Evolutionary conservation across 2,329 filamentous ascomycete genomes (phyloP).

Genomic region (Beauveria caledonica): DNA sequence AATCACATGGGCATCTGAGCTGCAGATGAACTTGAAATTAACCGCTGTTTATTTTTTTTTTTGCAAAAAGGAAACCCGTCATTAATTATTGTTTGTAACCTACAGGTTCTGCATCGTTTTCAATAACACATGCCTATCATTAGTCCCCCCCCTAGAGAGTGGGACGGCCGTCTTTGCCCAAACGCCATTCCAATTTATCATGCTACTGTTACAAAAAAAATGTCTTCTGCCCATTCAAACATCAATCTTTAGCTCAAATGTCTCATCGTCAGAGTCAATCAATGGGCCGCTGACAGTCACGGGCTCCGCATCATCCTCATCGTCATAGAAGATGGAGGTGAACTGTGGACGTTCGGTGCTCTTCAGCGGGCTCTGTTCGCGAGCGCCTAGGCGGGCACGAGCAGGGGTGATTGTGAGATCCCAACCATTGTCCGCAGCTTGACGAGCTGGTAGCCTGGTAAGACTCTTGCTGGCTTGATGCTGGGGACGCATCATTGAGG

Average conservation of each 20-base stretch:
- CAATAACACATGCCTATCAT: neutral
- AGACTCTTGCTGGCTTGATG: constrained; percentile 10
- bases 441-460: constrained; percentile 4
- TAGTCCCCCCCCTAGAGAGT: neutral
- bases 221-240: constrained; percentile 14
- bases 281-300: constrained; percentile 17
- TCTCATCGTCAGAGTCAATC: constrained; percentile 33
- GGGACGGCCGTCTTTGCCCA: constrained; percentile 1
- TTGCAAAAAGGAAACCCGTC: neutral
- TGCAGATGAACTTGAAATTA: neutral
- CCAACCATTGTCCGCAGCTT: constrained; percentile 12
- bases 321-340: constrained; percentile 50
- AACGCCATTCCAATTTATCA: constrained; percentile 15
- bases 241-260: constrained; percentile 47
- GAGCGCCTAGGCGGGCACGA: constrained; percentile 18
- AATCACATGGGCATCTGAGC: no score
- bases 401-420: constrained; percentile 42
- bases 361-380: constrained; percentile 15
- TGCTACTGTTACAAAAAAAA: constrained; percentile 13
- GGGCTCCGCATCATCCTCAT: constrained; percentile 28
- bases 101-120: neutral
- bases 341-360: constrained; percentile 40
- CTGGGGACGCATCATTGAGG: constrained; percentile 34
- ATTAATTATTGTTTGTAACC: constrained; percentile 15
- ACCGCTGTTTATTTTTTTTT: neutral